Evolutionary conservation across 2,329 filamentous ascomycete species (phyloP).

Genomic region (Aspergillus aculeatus): DNA sequence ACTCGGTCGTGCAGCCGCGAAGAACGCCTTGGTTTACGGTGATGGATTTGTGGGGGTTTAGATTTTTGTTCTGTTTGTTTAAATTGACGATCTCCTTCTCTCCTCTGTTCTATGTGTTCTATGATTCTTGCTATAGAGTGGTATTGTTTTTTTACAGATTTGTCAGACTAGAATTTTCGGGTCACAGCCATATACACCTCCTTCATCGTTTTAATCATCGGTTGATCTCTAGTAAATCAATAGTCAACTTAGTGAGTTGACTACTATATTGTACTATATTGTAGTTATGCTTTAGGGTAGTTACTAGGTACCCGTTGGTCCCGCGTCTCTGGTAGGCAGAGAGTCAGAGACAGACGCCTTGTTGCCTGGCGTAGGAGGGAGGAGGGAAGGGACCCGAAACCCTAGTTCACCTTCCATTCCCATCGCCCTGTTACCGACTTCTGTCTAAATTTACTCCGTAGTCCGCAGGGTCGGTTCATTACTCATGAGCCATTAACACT

Average conservation of each 20-base stretch:
- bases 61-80: background rate
- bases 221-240: too few species aligned
- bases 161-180: slow-evolving; percentile 5
- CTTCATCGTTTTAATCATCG: background rate
- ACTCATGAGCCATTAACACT: too few species aligned
- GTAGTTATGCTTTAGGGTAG: background rate
- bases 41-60: slow-evolving; percentile 8
- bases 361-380: background rate
- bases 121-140: background rate
- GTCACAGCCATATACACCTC: background rate
- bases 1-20: slow-evolving; percentile 10
- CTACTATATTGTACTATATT: background rate
- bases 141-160: background rate
- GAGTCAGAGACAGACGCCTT: background rate
- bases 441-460: background rate
- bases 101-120: background rate
- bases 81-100: background rate
- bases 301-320: background rate
- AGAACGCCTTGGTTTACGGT: slow-evolving; percentile 12
- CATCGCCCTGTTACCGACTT: background rate
- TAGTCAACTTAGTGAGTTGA: background rate
- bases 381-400: background rate
- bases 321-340: background rate
- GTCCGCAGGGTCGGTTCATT: background rate
- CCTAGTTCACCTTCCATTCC: background rate